These are phyloP conservation scores for Mycena epipterygia DNA, from an alignment of 768 basidiomycete genomes.

Conservation along the genomic window DNA sequence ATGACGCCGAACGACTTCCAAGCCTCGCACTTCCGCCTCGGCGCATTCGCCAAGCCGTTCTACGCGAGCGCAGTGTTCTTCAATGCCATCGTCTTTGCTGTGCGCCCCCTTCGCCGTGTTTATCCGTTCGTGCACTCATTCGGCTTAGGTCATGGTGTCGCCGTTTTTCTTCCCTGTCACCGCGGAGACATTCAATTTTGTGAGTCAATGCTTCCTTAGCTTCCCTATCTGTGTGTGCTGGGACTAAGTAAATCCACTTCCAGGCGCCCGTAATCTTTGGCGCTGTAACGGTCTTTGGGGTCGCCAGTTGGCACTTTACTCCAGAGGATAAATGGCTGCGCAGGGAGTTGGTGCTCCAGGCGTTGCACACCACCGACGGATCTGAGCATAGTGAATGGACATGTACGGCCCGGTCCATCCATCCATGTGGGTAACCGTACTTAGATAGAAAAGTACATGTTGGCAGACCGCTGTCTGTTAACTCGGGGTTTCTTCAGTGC, in stretches of 20 bases:
- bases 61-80: slow-evolving; percentile 78
- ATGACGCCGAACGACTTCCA: slow-evolving; percentile 84
- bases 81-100: slow-evolving; percentile 83
- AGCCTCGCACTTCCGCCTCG: slow-evolving; percentile 79
- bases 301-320: slow-evolving; percentile 83
- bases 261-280: slow-evolving; percentile 87
- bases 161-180: slow-evolving; percentile 91
- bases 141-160: slow-evolving; percentile 78
- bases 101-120: slow-evolving; percentile 47
- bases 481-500: too few relatives aligned
- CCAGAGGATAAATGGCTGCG: slow-evolving; percentile 88
- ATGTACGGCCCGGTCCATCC: too few relatives aligned
- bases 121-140: background rate
- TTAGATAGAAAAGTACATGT: too few relatives aligned
- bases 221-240: background rate
- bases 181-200: slow-evolving; percentile 86
- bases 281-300: slow-evolving; percentile 80
- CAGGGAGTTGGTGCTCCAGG: slow-evolving; percentile 69
- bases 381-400: background rate
- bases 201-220: too few relatives aligned
- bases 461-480: too few relatives aligned
- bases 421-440: too few relatives aligned
- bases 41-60: slow-evolving; percentile 74
- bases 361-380: slow-evolving; percentile 50
- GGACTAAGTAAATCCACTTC: slow-evolving; percentile 3